Conservation (phyloP, 1,284 basidiomycete genomes). For the Sphagnurus paluster region DNA sequence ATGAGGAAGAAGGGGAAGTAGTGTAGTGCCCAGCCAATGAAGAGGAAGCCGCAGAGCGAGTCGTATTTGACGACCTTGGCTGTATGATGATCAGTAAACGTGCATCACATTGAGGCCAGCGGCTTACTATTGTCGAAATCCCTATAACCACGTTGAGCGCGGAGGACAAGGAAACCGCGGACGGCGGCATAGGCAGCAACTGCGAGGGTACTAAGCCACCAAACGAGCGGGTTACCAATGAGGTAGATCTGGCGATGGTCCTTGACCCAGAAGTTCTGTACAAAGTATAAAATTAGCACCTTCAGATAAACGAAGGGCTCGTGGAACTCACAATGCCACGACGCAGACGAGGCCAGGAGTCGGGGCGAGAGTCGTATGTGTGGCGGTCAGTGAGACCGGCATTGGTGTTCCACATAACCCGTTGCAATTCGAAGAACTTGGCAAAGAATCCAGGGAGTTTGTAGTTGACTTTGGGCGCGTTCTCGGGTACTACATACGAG, state of each 20-base stretch:
- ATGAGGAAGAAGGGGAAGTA: conserved; percentile 97
- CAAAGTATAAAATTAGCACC: background rate
- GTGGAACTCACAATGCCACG: conserved; percentile 83
- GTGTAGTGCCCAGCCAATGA: conserved; percentile 92
- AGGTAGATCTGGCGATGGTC: conserved; percentile 95
- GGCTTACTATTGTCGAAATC: conserved; percentile 89
- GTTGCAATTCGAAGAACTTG: conserved; percentile 92
- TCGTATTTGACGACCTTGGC: conserved; percentile 93
- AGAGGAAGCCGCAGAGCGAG: conserved; percentile 86
- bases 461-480: conserved; percentile 88
- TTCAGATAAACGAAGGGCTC: background rate
- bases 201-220: conserved; percentile 82
- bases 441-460: conserved; percentile 80
- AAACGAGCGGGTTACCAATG: conserved; percentile 91
- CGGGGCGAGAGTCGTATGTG: conserved; percentile 91
- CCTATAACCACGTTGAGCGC: conserved; percentile 87
- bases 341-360: conserved; percentile 84
- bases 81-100: conserved; percentile 36
- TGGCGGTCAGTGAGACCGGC: conserved; percentile 94
- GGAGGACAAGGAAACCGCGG: conserved; percentile 80
- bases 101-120: too few species aligned
- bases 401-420: conserved; percentile 99
- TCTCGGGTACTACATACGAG: conserved; percentile 54
- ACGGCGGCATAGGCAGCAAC: conserved; percentile 69
- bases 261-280: conserved; percentile 96